Conservation (phyloP, 352 stramenopile genomes). For the Pythium pectinolyticum region DNA sequence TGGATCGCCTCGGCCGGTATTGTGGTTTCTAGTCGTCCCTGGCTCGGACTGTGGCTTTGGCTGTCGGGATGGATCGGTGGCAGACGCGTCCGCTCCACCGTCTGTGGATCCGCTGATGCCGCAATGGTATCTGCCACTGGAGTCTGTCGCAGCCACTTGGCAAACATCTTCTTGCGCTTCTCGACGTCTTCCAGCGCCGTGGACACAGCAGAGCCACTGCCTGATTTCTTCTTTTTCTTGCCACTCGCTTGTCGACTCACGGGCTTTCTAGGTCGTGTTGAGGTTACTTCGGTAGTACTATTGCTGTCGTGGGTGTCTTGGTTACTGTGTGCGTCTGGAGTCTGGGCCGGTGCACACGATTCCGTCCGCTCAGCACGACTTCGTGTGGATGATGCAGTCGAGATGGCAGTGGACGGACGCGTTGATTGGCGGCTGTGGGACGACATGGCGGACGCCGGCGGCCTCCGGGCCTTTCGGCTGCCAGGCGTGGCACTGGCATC, state of each 20-base stretch:
- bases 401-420: constrained; percentile 20
- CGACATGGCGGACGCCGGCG: background rate
- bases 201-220: constrained; percentile 35
- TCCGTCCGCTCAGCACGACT: background rate
- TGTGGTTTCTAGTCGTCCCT: background rate
- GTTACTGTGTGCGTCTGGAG: constrained; percentile 9
- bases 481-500: background rate
- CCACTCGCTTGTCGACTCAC: constrained; percentile 11
- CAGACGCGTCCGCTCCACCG: constrained; percentile 2
- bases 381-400: constrained; percentile 10
- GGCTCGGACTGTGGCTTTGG: background rate
- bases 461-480: constrained; percentile 20
- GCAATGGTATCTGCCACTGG: background rate
- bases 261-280: background rate
- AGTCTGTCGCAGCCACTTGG: constrained; percentile 54
- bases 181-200: constrained; percentile 59
- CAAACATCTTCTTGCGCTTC: constrained; percentile 71
- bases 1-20: background rate
- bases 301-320: constrained; percentile 26
- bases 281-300: background rate
- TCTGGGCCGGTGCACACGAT: background rate
- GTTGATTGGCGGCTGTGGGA: constrained; percentile 14
- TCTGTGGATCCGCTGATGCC: background rate
- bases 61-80: constrained; percentile 12
- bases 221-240: constrained; percentile 44